Evolutionary conservation across 108 stramenopile genomes (phyloP).

Genomic region (Stephanodiscus minutulus): DNA sequence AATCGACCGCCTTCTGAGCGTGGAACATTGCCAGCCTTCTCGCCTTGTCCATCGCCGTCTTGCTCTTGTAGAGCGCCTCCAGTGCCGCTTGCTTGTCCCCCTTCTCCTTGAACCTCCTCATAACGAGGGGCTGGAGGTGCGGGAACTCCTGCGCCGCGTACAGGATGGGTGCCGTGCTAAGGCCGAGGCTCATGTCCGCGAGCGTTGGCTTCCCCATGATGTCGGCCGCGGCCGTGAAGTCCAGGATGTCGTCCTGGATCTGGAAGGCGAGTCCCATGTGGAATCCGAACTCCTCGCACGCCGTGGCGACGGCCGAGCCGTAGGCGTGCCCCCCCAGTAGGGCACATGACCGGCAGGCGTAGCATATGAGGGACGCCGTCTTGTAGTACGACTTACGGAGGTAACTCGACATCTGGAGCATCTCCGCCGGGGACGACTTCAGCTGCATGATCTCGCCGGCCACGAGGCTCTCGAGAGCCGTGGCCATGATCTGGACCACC

Average conservation of each 20-base stretch:
- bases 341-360: slow-evolving; percentile 89
- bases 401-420: slow-evolving; percentile 90
- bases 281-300: slow-evolving; percentile 97
- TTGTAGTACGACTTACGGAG: slow-evolving; percentile 97
- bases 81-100: slow-evolving; percentile 91
- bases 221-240: slow-evolving; percentile 90
- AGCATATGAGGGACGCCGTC: slow-evolving; percentile 95
- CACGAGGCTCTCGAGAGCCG: slow-evolving; percentile 93
- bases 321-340: slow-evolving; percentile 91
- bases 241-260: slow-evolving; percentile 96
- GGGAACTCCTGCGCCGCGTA: slow-evolving; percentile 91
- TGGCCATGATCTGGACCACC: slow-evolving; percentile 98
- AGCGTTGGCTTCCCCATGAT: slow-evolving; percentile 85
- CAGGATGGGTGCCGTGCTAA: slow-evolving; percentile 96
- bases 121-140: slow-evolving; percentile 81
- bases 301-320: slow-evolving; percentile 80
- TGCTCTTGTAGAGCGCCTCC: slow-evolving; percentile 78
- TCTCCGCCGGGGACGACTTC: slow-evolving; percentile 79
- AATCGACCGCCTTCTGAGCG: slow-evolving; percentile 89
- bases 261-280: slow-evolving; percentile 97
- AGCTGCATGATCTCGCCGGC: slow-evolving; percentile 98
- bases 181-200: slow-evolving; percentile 85
- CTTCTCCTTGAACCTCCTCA: slow-evolving; percentile 91
- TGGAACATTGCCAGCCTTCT: slow-evolving; percentile 87
- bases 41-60: slow-evolving; percentile 88